These are phyloP conservation scores for Ophiostoma perfectum DNA, from an alignment of 2,329 filamentous ascomycete genomes.

Conservation along the genomic window DNA sequence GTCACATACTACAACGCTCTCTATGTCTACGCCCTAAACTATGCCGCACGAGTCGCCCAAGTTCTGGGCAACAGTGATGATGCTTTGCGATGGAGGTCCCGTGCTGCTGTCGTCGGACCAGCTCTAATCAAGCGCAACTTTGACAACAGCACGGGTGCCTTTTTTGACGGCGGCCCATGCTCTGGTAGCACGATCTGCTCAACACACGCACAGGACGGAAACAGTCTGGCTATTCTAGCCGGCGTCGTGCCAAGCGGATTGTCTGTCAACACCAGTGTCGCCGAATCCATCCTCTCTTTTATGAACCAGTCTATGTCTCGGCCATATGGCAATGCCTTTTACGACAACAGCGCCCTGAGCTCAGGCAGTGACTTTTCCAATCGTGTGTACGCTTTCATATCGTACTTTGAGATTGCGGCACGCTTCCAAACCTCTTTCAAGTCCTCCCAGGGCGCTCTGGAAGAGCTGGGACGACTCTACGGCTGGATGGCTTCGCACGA, in stretches of 20 bases:
- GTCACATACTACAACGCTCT: slow-evolving; percentile 51
- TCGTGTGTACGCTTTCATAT: slow-evolving; percentile 48
- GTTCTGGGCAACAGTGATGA: slow-evolving; percentile 33
- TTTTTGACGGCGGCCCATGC: slow-evolving; percentile 40
- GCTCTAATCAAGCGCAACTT: slow-evolving; percentile 39
- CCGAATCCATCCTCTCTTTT: slow-evolving; percentile 38
- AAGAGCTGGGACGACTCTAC: slow-evolving; percentile 44
- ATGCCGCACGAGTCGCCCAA: slow-evolving; percentile 41
- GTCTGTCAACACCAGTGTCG: slow-evolving; percentile 30
- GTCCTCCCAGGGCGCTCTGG: slow-evolving; percentile 30
- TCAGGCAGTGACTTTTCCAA: slow-evolving; percentile 36
- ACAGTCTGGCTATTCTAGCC: slow-evolving; percentile 42
- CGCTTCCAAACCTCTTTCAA: slow-evolving; percentile 35
- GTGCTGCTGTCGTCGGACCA: slow-evolving; percentile 34
- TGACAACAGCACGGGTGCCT: slow-evolving; percentile 40
- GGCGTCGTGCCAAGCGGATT: slow-evolving; percentile 30
- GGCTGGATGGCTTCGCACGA: slow-evolving; percentile 47
- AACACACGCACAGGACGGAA: slow-evolving; percentile 48
- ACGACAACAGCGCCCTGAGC: slow-evolving; percentile 40
- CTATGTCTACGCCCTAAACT: slow-evolving; percentile 42
- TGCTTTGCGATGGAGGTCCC: slow-evolving; percentile 37
- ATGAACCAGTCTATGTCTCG: slow-evolving; percentile 35
- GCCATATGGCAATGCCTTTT: slow-evolving; percentile 48
- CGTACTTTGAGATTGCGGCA: slow-evolving; percentile 49
- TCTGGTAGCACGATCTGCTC: slow-evolving; percentile 29